Percentiles rank a stretch among this genome's conserved stretches.
These are phyloP conservation scores for Kodamaea ohmeri DNA, from an alignment of 1,139 yeast genomes.

Conservation along the genomic window DNA sequence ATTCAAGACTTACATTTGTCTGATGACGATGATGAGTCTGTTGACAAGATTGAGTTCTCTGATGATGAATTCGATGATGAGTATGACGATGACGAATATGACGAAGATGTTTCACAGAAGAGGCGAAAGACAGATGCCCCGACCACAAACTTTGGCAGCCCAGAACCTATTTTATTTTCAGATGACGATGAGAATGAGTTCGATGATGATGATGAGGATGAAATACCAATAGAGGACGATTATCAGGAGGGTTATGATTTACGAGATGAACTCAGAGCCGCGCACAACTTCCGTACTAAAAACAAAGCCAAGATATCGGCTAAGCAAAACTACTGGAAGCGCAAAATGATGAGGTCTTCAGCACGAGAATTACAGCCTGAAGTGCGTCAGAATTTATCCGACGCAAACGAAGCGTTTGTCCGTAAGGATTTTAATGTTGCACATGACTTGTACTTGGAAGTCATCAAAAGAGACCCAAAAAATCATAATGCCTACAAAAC, in stretches of 20 bases:
- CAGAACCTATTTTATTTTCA: conserved; percentile 3
- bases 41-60: conserved; percentile 7
- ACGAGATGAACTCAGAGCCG: conserved; percentile 61
- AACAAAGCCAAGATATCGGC: conserved; percentile 32
- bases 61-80: conserved; percentile 18
- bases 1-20: conserved; percentile 15
- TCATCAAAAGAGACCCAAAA: conserved; percentile 70
- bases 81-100: conserved; percentile 15
- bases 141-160: neutral
- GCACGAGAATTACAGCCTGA: conserved; percentile 64
- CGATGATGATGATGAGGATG: conserved; percentile 25
- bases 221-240: conserved; percentile 30
- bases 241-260: conserved; percentile 48
- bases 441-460: conserved; percentile 63
- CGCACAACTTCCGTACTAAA: conserved; percentile 56
- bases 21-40: conserved; percentile 12
- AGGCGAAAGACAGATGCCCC: conserved; percentile 8
- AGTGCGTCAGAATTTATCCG: conserved; percentile 59
- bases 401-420: conserved; percentile 81
- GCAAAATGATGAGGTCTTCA: conserved; percentile 36
- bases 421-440: conserved; percentile 65
- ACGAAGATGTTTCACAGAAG: conserved; percentile 15
- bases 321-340: conserved; percentile 30
- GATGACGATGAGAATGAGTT: conserved; percentile 3
- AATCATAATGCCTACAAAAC: conserved; percentile 83